Percentiles rank a stretch among this genome's conserved stretches.
These are phyloP conservation scores for Rhodamnia argentea DNA, from an alignment of 345 rosid genomes.

Conservation along the genomic window DNA sequence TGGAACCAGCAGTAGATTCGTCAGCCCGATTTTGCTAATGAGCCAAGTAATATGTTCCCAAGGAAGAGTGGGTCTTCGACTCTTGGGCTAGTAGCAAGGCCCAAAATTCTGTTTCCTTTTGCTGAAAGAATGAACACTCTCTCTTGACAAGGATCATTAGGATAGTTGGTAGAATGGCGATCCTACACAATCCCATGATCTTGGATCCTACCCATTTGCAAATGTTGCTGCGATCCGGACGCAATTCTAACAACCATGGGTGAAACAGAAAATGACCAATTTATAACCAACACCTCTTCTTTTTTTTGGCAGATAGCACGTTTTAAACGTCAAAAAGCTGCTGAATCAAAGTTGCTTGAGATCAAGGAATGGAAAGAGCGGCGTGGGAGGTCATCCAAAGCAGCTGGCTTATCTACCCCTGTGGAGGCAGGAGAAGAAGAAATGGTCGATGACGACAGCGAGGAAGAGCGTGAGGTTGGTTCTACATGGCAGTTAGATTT, in stretches of 20 bases:
- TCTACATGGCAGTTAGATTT: neutral
- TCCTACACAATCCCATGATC: neutral
- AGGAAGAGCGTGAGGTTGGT: conserved; percentile 95
- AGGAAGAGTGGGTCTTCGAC: neutral
- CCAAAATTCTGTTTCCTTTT: neutral
- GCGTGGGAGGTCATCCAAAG: conserved; percentile 66
- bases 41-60: neutral
- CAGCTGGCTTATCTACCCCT: conserved; percentile 69
- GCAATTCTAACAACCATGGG: neutral
- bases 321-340: conserved; percentile 74
- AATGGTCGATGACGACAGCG: conserved; percentile 75
- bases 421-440: conserved; percentile 86
- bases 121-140: neutral
- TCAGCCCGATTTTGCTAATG: neutral
- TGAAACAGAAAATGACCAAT: neutral
- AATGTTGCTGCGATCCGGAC: neutral
- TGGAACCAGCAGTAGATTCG: neutral
- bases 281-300: neutral
- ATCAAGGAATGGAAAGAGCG: conserved; percentile 85
- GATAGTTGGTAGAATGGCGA: neutral
- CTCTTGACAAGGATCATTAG: neutral
- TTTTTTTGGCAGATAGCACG: conserved; percentile 51
- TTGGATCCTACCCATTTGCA: neutral
- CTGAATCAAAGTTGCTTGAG: conserved; percentile 73
- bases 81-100: neutral